Percentiles rank a stretch among this genome's conserved stretches.
These are phyloP conservation scores for Eucalyptus marginata DNA, from an alignment of 345 rosid species.

Conservation along the genomic window DNA sequence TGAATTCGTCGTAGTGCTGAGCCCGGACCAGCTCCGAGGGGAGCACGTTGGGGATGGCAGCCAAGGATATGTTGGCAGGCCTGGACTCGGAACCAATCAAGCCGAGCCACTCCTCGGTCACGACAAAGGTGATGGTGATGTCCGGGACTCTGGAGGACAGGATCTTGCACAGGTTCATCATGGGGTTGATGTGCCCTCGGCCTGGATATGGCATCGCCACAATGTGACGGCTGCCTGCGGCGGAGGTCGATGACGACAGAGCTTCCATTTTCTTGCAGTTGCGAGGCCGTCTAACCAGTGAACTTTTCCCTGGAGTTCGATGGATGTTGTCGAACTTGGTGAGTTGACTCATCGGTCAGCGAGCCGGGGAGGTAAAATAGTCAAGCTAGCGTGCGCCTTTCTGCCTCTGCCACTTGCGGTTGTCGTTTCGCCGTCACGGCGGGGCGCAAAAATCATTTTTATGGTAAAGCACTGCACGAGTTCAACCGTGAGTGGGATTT, in stretches of 20 bases:
- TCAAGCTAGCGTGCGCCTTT: not conserved
- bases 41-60: constrained; percentile 10
- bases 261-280: not conserved
- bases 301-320: not conserved
- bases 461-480: not conserved
- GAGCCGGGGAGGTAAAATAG: not conserved
- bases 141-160: constrained; percentile 1
- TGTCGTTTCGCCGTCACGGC: not conserved
- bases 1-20: not conserved
- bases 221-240: not conserved
- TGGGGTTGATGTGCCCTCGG: constrained; percentile 18
- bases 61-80: constrained; percentile 1
- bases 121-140: constrained; percentile 10
- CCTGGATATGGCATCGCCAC: constrained; percentile 25
- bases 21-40: constrained; percentile 16
- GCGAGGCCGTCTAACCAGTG: not conserved
- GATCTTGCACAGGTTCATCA: constrained; percentile 22
- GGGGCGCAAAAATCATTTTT: not conserved
- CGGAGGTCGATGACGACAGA: not conserved
- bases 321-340: not conserved
- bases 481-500: not conserved
- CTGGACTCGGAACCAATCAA: not conserved
- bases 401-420: not conserved
- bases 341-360: not conserved
- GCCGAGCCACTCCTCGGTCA: constrained; percentile 21